Evolutionary conservation across 1,139 yeast genomes (phyloP).

Genomic region (Taphrina pruni): DNA sequence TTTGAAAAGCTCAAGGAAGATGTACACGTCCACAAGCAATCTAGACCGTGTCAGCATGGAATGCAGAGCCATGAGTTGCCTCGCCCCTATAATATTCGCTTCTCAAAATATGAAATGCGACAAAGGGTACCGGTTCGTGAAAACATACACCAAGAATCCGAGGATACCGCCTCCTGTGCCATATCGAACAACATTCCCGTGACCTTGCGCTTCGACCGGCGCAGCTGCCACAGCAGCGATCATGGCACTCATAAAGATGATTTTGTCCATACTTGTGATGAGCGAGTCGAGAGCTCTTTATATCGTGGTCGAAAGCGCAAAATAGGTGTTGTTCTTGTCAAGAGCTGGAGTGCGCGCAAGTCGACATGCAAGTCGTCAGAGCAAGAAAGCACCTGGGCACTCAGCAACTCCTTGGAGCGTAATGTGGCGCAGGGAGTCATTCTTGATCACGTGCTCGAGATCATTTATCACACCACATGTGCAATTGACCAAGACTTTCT

Average conservation of each 20-base stretch:
- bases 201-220: constrained; percentile 25
- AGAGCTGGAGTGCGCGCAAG: background rate
- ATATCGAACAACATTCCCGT: constrained; percentile 37
- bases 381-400: background rate
- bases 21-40: constrained; percentile 35
- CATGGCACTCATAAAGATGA: constrained; percentile 28
- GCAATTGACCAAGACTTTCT: too few relatives aligned
- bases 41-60: background rate
- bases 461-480: too few relatives aligned
- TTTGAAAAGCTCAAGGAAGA: constrained; percentile 41
- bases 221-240: constrained; percentile 28
- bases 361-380: background rate
- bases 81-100: background rate
- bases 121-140: background rate
- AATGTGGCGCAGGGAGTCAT: too few relatives aligned
- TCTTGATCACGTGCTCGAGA: too few relatives aligned
- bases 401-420: too few relatives aligned
- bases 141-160: constrained; percentile 33
- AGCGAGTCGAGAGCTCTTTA: background rate
- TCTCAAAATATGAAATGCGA: background rate
- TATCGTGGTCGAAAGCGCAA: background rate
- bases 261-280: constrained; percentile 20
- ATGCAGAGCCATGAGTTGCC: too few relatives aligned
- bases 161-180: constrained; percentile 40
- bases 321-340: background rate